phyloP scores from a whole-genome alignment of 495 filamentous ascomycete genomes.

The Lentithecium fluviatile region DNA sequence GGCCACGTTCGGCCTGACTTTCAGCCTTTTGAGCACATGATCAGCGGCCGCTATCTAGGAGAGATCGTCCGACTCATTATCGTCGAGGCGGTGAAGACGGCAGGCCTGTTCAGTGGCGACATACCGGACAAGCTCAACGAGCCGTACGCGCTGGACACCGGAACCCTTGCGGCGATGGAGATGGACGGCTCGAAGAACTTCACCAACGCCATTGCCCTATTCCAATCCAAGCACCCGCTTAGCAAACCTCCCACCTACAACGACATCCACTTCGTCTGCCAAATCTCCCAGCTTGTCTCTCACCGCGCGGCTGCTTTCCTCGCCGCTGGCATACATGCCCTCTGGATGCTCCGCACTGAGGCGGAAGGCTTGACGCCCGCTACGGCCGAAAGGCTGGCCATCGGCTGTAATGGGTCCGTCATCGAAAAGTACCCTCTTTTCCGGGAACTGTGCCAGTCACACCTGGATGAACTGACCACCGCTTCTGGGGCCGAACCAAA shows the following conservation, averaged over 20 bases:
- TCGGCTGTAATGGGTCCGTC: slow-evolving; percentile 65
- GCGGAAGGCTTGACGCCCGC: slow-evolving; percentile 45
- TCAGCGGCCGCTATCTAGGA: slow-evolving; percentile 56
- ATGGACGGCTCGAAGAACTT: slow-evolving; percentile 53
- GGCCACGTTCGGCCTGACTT: slow-evolving; percentile 45
- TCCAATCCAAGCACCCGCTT: slow-evolving; percentile 56
- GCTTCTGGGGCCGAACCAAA: slow-evolving; percentile 26
- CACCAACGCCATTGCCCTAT: slow-evolving; percentile 47
- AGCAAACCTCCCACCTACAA: slow-evolving; percentile 45
- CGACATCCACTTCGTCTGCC: slow-evolving; percentile 58
- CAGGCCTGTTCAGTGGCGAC: slow-evolving; percentile 56
- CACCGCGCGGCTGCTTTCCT: slow-evolving; percentile 61
- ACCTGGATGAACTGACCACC: slow-evolving; percentile 49
- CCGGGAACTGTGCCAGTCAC: slow-evolving; percentile 49
- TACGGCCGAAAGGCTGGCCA: slow-evolving; percentile 43
- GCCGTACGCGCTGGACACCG: slow-evolving; percentile 61
- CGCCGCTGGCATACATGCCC: slow-evolving; percentile 64
- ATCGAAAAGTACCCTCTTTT: slow-evolving; percentile 65
- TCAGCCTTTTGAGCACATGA: slow-evolving; percentile 51
- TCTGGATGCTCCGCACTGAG: slow-evolving; percentile 57
- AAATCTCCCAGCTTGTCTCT: slow-evolving; percentile 55
- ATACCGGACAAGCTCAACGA: slow-evolving; percentile 53
- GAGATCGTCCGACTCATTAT: slow-evolving; percentile 53
- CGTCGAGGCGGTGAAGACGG: slow-evolving; percentile 57
- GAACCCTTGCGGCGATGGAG: slow-evolving; percentile 59